A percentile compares a stretch with the other conserved stretches of the same genome.
Evolutionary conservation across 192 early-diverging fungal genomes (phyloP).

Genomic region (Borealophlyctis nickersoniae): DNA sequence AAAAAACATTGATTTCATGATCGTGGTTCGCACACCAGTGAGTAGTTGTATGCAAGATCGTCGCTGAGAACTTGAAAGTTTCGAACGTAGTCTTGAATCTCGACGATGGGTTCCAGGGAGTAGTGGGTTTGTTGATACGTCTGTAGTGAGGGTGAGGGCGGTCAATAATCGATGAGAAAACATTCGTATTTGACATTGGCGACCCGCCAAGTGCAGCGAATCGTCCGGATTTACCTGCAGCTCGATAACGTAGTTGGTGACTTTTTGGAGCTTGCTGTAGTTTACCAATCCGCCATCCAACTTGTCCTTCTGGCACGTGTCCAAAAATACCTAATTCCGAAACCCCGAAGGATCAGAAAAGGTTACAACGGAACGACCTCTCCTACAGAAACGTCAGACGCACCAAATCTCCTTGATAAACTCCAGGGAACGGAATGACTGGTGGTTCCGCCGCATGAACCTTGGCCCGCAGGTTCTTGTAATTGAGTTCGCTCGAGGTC

Average conservation of each 20-base stretch:
- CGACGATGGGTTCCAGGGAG: conserved; percentile 39
- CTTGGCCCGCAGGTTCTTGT: conserved; percentile 49
- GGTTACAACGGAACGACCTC: neutral
- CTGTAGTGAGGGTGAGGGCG: conserved; percentile 21
- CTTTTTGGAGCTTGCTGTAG: conserved; percentile 56
- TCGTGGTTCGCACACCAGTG: conserved; percentile 50
- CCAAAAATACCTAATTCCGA: conserved; percentile 41
- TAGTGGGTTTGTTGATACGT: conserved; percentile 48
- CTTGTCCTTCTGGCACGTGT: conserved; percentile 48
- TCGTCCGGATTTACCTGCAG: conserved; percentile 45
- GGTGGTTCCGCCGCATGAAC: conserved; percentile 51
- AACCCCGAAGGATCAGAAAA: neutral
- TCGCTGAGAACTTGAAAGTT: conserved; percentile 35
- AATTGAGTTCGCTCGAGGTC: conserved; percentile 53
- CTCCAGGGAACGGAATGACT: conserved; percentile 57
- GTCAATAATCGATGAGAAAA: neutral
- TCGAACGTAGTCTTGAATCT: conserved; percentile 52
- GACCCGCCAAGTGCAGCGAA: neutral
- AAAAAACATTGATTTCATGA: no score
- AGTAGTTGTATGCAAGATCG: conserved; percentile 48
- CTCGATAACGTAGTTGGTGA: conserved; percentile 49
- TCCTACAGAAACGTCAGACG: neutral
- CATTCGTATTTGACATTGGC: neutral
- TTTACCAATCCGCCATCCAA: conserved; percentile 49
- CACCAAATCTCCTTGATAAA: conserved; percentile 59